phyloP scores from a whole-genome alignment of 73 alveolate species.

The Durusdinium trenchii region DNA sequence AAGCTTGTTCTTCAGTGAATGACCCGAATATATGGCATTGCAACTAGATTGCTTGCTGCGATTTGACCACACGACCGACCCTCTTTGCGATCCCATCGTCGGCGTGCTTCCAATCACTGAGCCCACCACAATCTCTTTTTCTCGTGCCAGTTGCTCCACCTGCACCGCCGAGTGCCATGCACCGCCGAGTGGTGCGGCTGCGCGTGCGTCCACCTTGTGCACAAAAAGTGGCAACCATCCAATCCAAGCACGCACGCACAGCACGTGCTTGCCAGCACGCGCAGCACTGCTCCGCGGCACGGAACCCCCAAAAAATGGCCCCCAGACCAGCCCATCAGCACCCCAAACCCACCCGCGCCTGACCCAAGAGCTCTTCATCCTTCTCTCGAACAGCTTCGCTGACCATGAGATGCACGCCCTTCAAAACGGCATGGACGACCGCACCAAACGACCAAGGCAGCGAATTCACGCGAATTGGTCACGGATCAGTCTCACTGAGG shows the following conservation, averaged over 20 bases:
- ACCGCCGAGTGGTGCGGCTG: neutral
- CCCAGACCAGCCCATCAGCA: neutral
- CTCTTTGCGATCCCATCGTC: no score
- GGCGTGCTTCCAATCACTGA: neutral
- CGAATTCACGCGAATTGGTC: no score
- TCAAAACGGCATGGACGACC: neutral
- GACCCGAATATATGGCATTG: no score
- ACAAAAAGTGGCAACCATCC: neutral
- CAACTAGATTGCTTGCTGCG: no score
- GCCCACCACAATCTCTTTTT: constrained; percentile 32
- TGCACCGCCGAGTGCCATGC: neutral
- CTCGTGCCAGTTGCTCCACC: constrained; percentile 60
- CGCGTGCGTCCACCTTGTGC: neutral
- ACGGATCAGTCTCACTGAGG: no score
- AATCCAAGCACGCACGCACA: neutral
- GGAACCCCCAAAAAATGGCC: neutral
- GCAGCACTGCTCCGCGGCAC: neutral
- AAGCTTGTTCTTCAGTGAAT: no score
- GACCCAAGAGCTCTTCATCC: constrained; percentile 16
- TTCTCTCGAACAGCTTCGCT: constrained; percentile 63
- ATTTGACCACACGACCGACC: no score
- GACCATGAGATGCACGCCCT: constrained; percentile 71
- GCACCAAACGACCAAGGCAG: no score
- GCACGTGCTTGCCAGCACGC: neutral
- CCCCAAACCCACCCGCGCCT: neutral